A percentile compares a stretch with the other conserved stretches of the same genome.
phyloP scores from a whole-genome alignment of 2,329 filamentous ascomycete species.

The Penicillium sp. region DNA sequence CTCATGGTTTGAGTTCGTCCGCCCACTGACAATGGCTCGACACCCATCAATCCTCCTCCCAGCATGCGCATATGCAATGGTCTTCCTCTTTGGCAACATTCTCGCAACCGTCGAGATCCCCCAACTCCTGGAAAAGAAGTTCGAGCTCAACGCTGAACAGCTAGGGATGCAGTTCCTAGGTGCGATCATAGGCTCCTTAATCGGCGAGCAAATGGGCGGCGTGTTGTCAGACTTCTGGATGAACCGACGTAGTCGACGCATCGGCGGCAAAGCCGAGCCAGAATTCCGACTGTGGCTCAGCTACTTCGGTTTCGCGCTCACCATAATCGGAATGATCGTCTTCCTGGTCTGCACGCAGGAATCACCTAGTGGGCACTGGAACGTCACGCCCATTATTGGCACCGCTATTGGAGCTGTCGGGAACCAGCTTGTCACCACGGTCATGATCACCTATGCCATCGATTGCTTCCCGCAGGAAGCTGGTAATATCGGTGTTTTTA shows the following conservation, averaged over 20 bases:
- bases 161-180: slow-evolving; percentile 59
- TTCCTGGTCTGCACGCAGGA: slow-evolving; percentile 56
- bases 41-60: slow-evolving; percentile 53
- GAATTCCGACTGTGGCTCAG: slow-evolving; percentile 60
- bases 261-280: slow-evolving; percentile 44
- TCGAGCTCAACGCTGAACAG: slow-evolving; percentile 57
- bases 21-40: slow-evolving; percentile 48
- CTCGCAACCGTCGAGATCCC: slow-evolving; percentile 60
- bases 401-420: slow-evolving; percentile 54
- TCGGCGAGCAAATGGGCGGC: slow-evolving; percentile 62
- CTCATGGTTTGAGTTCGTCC: slow-evolving; percentile 50
- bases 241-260: slow-evolving; percentile 36
- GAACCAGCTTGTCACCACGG: slow-evolving; percentile 62
- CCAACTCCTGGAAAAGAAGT: slow-evolving; percentile 55
- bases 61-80: slow-evolving; percentile 55
- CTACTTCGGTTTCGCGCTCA: slow-evolving; percentile 53
- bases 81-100: slow-evolving; percentile 56
- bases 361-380: slow-evolving; percentile 49
- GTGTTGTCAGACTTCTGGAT: slow-evolving; percentile 57
- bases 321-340: slow-evolving; percentile 55
- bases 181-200: slow-evolving; percentile 56
- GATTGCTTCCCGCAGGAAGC: slow-evolving; percentile 58
- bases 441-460: slow-evolving; percentile 59
- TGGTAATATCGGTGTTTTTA: slow-evolving; percentile 59
- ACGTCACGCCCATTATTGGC: slow-evolving; percentile 57